Conservation (phyloP, 192 early-diverging fungal species). For the Phycomyces blakesleeanus region DNA sequence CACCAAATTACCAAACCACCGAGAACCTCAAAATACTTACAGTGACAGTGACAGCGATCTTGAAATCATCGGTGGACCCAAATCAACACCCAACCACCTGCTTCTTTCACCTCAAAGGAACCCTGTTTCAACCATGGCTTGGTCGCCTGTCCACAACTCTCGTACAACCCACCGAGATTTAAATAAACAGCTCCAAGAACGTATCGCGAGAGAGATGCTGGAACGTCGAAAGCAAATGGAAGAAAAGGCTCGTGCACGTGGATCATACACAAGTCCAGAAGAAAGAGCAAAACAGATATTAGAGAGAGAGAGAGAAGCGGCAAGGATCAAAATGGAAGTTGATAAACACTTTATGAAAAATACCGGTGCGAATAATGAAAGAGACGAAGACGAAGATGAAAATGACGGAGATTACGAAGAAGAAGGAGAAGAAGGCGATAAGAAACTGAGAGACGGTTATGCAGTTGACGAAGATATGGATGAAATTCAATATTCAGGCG, state of each 20-base stretch:
- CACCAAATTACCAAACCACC: background rate
- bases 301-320: slow-evolving; percentile 16
- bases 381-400: slow-evolving; percentile 3
- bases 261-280: slow-evolving; percentile 9
- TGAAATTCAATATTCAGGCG: slow-evolving; percentile 7
- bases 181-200: slow-evolving; percentile 13
- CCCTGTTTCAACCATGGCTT: background rate
- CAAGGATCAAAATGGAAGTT: slow-evolving; percentile 8
- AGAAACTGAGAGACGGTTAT: too few species aligned
- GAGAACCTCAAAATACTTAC: background rate
- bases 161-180: slow-evolving; percentile 9
- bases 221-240: slow-evolving; percentile 19
- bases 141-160: slow-evolving; percentile 1
- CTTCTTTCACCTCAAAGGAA: slow-evolving; percentile 2
- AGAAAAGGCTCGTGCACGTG: slow-evolving; percentile 3
- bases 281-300: slow-evolving; percentile 14
- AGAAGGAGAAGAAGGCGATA: background rate
- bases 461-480: background rate
- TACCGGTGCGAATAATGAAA: background rate
- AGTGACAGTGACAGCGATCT: slow-evolving; percentile 27
- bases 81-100: background rate
- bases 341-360: slow-evolving; percentile 9
- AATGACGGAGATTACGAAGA: background rate
- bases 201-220: slow-evolving; percentile 19
- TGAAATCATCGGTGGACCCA: slow-evolving; percentile 23